Evolutionary conservation across 139 green algal species (phyloP).

Genomic region (Pseudopediastrum boryanum): DNA sequence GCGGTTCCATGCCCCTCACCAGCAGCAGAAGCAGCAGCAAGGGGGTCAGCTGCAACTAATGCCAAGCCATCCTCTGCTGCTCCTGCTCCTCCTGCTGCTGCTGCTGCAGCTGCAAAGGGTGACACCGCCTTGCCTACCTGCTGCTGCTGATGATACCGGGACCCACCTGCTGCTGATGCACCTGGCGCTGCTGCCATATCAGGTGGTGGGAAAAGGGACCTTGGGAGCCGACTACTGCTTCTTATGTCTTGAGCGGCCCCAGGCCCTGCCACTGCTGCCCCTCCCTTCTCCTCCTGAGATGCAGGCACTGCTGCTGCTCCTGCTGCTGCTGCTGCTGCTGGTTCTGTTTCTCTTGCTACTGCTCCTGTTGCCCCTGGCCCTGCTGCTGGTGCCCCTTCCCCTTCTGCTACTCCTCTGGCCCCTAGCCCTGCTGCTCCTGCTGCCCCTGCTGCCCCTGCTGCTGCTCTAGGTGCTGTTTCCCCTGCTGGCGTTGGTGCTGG

Average conservation of each 20-base stretch:
- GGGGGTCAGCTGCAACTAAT: neutral
- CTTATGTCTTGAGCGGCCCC: neutral
- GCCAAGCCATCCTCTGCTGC: neutral
- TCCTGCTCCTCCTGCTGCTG: neutral
- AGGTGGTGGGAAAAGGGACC: neutral
- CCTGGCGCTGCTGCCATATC: too few species aligned
- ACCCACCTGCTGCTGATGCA: neutral
- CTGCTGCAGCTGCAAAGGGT: slow-evolving; percentile 4
- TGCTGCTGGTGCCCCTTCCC: too few species aligned
- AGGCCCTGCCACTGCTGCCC: too few species aligned
- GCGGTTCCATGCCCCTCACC: neutral
- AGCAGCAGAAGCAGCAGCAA: slow-evolving; percentile 2
- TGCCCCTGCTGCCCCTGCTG: too few species aligned
- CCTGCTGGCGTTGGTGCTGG: too few species aligned
- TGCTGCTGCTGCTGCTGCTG: too few species aligned
- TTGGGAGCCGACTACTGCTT: neutral
- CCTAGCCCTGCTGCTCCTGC: too few species aligned
- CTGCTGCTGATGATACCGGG: neutral
- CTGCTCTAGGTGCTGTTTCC: too few species aligned
- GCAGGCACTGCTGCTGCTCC: neutral
- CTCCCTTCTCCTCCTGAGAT: neutral
- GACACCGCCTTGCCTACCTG: neutral
- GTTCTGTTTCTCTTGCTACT: too few species aligned
- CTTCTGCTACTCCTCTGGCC: too few species aligned
- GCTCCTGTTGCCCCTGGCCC: too few species aligned